A percentile compares a stretch with the other conserved stretches of the same genome.
Evolutionary conservation across 2,329 filamentous ascomycete species (phyloP).

Genomic region (Diplodia seriata): DNA sequence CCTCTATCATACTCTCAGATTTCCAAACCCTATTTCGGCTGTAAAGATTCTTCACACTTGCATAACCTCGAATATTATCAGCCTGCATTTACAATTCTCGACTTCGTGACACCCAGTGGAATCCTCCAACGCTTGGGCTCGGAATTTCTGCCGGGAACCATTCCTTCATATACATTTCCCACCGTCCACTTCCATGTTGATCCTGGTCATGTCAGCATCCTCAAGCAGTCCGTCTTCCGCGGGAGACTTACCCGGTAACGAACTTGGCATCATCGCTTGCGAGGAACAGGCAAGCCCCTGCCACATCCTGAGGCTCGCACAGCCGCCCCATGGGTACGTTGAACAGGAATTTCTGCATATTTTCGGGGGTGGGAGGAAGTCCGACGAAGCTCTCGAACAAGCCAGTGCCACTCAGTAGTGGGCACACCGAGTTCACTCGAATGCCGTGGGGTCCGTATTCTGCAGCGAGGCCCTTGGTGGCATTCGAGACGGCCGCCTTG

Average conservation of each 20-base stretch:
- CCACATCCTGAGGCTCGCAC: conserved; percentile 67
- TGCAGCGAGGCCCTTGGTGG: conserved; percentile 71
- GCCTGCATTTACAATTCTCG: too few species aligned
- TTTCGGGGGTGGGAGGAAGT: conserved; percentile 63
- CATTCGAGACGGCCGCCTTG: conserved; percentile 70
- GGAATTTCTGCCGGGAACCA: too few species aligned
- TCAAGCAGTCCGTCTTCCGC: conserved; percentile 46
- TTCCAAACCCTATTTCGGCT: too few species aligned
- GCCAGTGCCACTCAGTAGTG: conserved; percentile 70
- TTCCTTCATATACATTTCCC: conserved; percentile 37
- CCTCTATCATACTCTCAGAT: too few species aligned
- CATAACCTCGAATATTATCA: too few species aligned
- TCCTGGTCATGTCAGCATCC: conserved; percentile 25
- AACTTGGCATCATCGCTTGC: conserved; percentile 66
- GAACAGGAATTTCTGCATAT: conserved; percentile 58
- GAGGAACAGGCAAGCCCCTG: conserved; percentile 63
- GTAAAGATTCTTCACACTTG: too few species aligned
- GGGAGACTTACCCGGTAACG: conserved; percentile 60
- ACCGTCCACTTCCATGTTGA: conserved; percentile 52
- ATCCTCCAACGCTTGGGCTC: too few species aligned
- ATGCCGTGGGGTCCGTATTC: conserved; percentile 77
- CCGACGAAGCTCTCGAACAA: conserved; percentile 66
- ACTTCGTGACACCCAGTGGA: too few species aligned
- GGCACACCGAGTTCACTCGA: conserved; percentile 74
- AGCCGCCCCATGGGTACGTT: conserved; percentile 67